Evolutionary conservation across 108 stramenopile species (phyloP), one percentile per base, ranked within the genome.

Genomic region (Nitzschia sp.): DNA sequence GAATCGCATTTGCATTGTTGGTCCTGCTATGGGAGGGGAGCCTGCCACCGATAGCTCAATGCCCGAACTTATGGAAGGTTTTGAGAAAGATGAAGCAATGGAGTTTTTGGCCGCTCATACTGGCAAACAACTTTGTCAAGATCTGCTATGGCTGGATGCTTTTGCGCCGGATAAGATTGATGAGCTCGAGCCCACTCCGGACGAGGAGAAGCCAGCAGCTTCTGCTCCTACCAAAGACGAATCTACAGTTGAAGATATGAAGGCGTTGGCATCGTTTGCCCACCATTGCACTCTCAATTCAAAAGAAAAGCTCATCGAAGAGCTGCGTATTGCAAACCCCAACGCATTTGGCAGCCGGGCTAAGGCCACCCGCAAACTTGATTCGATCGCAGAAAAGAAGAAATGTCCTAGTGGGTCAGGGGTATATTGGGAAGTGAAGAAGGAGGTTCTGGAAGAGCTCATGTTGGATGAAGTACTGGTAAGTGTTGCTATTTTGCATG

Each of bases 391-490:
- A 5, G 77, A 69, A 31, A 95, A 95, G 75, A 65, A 74, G 46
- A 79, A 80, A 25, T 64, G 85, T 32, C 70, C 82, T 3, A 46
- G 32, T 29, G 51, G 54, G 21, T 69, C 77, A 26, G 87, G 86
- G 0, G 81, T 86, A n/a, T 72, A 87, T 46, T 94, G 93, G 93
- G 83, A 83, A 66, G 93, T 94, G 29, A 91, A 94, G 60, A 29
- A 64, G 17, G 82, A 83, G 32, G 75, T 88, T 27, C 72, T 89
- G 46, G 56, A 70, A 18, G 62, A 82, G 18, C 78, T 90, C 21
- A 77, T 60, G 31, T 69, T 93, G 29, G 61, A 61, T 21, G 78
- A 78, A 4, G 24, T 72, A 17, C 17, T 76, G 66, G 74, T 67
- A 76, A 68, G 65, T 72, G 4, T 2, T 6, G 15, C 17, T 21